Conservation (phyloP, 495 filamentous ascomycete species). For the Podospora didyma region DNA sequence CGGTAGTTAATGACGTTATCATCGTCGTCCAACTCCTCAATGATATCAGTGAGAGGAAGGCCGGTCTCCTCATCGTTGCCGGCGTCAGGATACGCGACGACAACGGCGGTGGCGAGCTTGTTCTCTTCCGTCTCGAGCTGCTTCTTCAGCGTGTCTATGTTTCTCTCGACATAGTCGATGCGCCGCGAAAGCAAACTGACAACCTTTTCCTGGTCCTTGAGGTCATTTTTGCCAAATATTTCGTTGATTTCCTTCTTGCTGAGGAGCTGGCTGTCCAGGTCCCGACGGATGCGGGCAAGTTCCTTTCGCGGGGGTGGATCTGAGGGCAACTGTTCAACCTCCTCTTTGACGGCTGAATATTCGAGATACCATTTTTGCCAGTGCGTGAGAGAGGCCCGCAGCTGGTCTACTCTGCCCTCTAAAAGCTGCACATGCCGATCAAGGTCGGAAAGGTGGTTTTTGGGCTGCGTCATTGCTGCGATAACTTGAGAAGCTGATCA, state of each 20-base stretch:
- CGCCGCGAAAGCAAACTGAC: slow-evolving; percentile 67
- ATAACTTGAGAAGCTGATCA: no score
- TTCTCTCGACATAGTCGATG: slow-evolving; percentile 84
- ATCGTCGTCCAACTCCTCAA: slow-evolving; percentile 89
- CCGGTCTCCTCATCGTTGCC: slow-evolving; percentile 55
- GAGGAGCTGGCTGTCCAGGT: slow-evolving; percentile 42
- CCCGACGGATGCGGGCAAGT: slow-evolving; percentile 33
- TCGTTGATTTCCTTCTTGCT: slow-evolving; percentile 57
- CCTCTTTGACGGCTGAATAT: slow-evolving; percentile 83
- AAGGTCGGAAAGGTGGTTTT: slow-evolving; percentile 51
- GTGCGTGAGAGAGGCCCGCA: slow-evolving; percentile 71
- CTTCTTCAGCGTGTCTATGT: slow-evolving; percentile 65
- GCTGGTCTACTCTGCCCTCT: slow-evolving; percentile 69
- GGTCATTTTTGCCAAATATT: slow-evolving; percentile 55
- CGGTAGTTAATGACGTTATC: slow-evolving; percentile 72
- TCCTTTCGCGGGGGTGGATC: slow-evolving; percentile 52
- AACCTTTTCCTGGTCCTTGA: slow-evolving; percentile 53
- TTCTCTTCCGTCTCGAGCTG: slow-evolving; percentile 64
- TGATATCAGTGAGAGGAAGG: slow-evolving; percentile 77
- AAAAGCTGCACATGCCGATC: slow-evolving; percentile 73
- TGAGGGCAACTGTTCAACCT: slow-evolving; percentile 52
- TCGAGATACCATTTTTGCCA: slow-evolving; percentile 90
- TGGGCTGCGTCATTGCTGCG: slow-evolving; percentile 26
- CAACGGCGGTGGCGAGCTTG: slow-evolving; percentile 51
- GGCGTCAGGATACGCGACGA: slow-evolving; percentile 43